Conservation (phyloP, 1,284 basidiomycete genomes). For the Pseudozyma sp. region DNA sequence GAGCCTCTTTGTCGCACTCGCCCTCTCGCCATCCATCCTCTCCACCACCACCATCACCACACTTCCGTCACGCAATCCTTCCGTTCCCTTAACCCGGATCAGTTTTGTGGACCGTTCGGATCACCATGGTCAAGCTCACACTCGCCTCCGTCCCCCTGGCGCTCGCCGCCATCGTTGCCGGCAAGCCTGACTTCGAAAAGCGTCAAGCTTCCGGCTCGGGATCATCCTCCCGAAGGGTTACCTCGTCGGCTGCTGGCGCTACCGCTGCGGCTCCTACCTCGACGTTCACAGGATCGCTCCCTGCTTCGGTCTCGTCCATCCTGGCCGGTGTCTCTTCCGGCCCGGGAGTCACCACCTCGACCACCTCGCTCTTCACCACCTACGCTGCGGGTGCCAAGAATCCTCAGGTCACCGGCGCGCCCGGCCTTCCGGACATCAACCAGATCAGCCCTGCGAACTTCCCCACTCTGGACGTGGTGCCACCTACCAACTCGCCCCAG, state of each 20-base stretch:
- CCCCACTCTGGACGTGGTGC: slow-evolving; percentile 77
- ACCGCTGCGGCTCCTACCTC: slow-evolving; percentile 42
- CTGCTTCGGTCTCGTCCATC: slow-evolving; percentile 48
- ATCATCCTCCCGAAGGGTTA: slow-evolving; percentile 3
- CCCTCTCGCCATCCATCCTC: neutral
- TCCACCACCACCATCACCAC: neutral
- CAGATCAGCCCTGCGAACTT: slow-evolving; percentile 72
- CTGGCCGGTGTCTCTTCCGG: slow-evolving; percentile 56
- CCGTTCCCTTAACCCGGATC: neutral
- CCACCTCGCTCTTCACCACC: slow-evolving; percentile 52
- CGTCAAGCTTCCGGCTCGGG: slow-evolving; percentile 32
- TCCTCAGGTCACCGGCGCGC: slow-evolving; percentile 58
- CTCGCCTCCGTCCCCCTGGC: slow-evolving; percentile 37
- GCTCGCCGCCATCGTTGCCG: slow-evolving; percentile 31
- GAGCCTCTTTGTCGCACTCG: too few species aligned
- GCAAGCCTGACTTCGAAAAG: slow-evolving; percentile 32
- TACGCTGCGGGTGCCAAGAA: slow-evolving; percentile 54
- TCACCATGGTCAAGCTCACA: slow-evolving; percentile 49
- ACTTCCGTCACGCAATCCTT: neutral
- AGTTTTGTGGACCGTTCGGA: slow-evolving; percentile 10
- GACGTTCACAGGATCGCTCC: slow-evolving; percentile 54
- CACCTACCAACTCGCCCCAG: slow-evolving; percentile 77
- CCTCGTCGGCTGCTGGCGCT: slow-evolving; percentile 20
- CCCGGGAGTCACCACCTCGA: slow-evolving; percentile 40
- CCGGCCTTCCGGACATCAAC: slow-evolving; percentile 49